phyloP scores from a whole-genome alignment of 768 basidiomycete species.

The Auricularia auricula-judae region DNA sequence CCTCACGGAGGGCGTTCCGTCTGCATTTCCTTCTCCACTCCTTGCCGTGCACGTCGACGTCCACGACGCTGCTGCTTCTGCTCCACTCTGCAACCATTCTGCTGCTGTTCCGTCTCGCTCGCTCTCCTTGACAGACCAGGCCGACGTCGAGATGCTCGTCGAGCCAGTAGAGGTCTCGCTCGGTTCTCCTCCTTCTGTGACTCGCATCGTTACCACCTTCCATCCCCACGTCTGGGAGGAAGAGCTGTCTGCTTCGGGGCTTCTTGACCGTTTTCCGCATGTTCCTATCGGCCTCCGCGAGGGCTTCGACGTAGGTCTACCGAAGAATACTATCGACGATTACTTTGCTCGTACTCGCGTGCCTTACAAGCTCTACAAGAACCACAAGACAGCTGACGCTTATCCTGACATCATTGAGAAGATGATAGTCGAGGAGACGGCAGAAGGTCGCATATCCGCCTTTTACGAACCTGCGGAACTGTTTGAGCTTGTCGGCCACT shows the following conservation, averaged over 20 bases:
- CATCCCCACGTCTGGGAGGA: neutral
- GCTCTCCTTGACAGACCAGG: neutral
- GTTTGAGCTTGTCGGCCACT: constrained; percentile 18
- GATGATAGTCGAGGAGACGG: neutral
- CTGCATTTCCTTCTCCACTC: too few relatives aligned
- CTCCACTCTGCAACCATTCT: too few relatives aligned
- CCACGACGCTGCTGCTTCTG: too few relatives aligned
- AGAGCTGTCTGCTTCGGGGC: neutral
- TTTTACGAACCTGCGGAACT: constrained; percentile 9
- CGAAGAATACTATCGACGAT: neutral
- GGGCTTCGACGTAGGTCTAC: neutral
- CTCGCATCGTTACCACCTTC: neutral
- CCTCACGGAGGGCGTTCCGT: too few relatives aligned
- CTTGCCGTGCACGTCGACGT: too few relatives aligned
- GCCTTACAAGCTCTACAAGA: neutral
- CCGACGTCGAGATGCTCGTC: neutral
- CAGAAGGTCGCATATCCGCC: neutral
- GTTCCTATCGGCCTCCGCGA: neutral
- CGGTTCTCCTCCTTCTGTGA: neutral
- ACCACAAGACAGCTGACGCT: neutral
- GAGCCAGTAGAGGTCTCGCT: neutral
- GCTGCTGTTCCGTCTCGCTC: too few relatives aligned
- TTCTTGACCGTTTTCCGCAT: neutral
- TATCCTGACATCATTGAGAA: neutral
- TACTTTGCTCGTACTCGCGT: neutral